Conservation (phyloP, 345 rosid species). For the Jatropha curcas region DNA sequence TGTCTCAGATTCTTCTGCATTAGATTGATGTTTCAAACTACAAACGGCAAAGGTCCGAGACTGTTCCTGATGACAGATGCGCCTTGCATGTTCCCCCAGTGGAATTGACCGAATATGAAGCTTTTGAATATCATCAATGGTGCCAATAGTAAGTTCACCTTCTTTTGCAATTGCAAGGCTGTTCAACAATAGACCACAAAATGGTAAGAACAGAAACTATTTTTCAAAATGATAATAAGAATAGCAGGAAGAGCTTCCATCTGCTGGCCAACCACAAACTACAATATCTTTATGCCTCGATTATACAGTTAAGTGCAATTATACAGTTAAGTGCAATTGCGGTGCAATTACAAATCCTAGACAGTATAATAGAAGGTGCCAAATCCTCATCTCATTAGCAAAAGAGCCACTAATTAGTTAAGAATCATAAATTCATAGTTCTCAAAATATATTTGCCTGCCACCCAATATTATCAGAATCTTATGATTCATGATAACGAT, state of each 20-base stretch:
- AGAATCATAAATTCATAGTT: not conserved
- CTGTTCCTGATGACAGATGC: slow-evolving; percentile 95
- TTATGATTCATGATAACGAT: too few relatives aligned
- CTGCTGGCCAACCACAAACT: not conserved
- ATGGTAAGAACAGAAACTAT: slow-evolving; percentile 5
- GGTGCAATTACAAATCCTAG: not conserved
- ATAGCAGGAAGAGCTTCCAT: not conserved
- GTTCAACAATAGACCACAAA: slow-evolving; percentile 28
- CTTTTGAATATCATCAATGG: slow-evolving; percentile 96
- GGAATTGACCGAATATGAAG: slow-evolving; percentile 98
- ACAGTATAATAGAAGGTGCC: not conserved
- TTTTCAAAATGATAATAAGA: not conserved
- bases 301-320: not conserved
- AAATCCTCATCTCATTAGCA: not conserved
- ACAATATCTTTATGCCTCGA: not conserved
- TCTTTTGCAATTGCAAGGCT: slow-evolving; percentile 95
- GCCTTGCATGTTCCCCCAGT: slow-evolving; percentile 86
- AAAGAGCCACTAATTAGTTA: not conserved
- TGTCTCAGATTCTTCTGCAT: slow-evolving; percentile 75
- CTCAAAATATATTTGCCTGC: not conserved
- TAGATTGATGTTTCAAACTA: slow-evolving; percentile 66
- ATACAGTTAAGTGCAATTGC: not conserved
- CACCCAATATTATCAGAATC: too few relatives aligned
- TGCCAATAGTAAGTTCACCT: slow-evolving; percentile 91
- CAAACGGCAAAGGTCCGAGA: slow-evolving; percentile 88